These are phyloP conservation scores for Atkinsonella hypoxylon DNA, from an alignment of 2,329 filamentous ascomycete genomes.

Conservation along the genomic window DNA sequence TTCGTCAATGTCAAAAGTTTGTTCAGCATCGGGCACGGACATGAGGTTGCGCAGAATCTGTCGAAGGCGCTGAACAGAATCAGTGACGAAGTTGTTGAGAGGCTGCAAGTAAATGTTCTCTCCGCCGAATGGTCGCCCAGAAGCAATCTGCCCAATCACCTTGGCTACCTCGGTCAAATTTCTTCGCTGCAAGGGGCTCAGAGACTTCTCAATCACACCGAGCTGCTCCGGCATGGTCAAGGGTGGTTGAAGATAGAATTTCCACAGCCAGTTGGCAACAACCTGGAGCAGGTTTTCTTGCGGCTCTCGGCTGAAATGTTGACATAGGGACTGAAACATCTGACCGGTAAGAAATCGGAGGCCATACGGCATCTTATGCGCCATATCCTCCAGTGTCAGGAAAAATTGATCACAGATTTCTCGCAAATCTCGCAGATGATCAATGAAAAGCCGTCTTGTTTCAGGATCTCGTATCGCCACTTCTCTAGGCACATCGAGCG, in stretches of 20 bases:
- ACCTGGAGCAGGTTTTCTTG: constrained; percentile 69
- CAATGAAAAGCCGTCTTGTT: constrained; percentile 84
- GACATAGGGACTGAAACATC: constrained; percentile 65
- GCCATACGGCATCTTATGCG: constrained; percentile 86
- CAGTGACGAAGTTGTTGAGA: constrained; percentile 79
- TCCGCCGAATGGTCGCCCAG: constrained; percentile 80
- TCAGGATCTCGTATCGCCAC: constrained; percentile 93
- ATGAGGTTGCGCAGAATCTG: constrained; percentile 69
- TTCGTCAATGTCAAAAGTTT: constrained; percentile 94
- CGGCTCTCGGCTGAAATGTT: constrained; percentile 70
- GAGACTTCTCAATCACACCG: constrained; percentile 78
- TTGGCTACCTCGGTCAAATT: constrained; percentile 87
- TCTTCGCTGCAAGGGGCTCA: constrained; percentile 84
- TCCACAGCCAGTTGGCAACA: constrained; percentile 87
- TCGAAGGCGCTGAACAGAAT: constrained; percentile 69
- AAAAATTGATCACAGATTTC: constrained; percentile 94
- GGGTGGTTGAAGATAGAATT: constrained; percentile 82
- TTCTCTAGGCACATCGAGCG: constrained; percentile 77
- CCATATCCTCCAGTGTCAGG: constrained; percentile 63
- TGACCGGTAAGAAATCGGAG: constrained; percentile 80
- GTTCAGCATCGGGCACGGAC: constrained; percentile 73
- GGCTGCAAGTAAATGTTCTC: constrained; percentile 95
- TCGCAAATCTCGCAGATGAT: constrained; percentile 83
- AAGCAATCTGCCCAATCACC: constrained; percentile 77
- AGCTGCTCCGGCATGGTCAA: constrained; percentile 83